A percentile compares a stretch with the other conserved stretches of the same genome.
phyloP scores from a whole-genome alignment of 2,329 filamentous ascomycete species.

The Juglanconis juglandina region DNA sequence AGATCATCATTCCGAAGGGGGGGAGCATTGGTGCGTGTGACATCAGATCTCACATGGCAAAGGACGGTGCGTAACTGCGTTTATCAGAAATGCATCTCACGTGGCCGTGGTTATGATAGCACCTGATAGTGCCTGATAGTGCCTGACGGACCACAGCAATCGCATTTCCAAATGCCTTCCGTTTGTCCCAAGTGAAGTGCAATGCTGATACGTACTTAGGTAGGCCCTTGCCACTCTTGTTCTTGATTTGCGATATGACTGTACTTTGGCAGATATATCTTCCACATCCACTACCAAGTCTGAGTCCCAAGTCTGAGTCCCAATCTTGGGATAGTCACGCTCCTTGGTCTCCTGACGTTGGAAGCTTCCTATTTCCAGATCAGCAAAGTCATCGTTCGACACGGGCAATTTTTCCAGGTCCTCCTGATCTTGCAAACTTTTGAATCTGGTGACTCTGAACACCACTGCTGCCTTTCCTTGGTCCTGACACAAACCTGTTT shows the following conservation, averaged over 20 bases:
- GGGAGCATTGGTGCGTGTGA: background rate
- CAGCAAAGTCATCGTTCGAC: background rate
- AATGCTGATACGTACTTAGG: too few species aligned
- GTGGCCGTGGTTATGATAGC: too few species aligned
- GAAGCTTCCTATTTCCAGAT: background rate
- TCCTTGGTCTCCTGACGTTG: background rate
- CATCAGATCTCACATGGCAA: background rate
- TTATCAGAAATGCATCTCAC: background rate
- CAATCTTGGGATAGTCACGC: too few species aligned
- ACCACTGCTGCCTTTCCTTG: too few species aligned
- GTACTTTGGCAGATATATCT: too few species aligned
- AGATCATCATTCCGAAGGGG: background rate
- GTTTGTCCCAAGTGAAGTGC: too few species aligned
- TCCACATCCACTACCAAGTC: too few species aligned
- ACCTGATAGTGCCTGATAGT: background rate
- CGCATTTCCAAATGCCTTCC: too few species aligned
- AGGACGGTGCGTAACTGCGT: background rate
- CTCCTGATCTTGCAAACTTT: background rate
- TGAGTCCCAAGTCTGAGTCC: too few species aligned
- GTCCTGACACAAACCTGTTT: too few species aligned
- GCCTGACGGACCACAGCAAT: background rate
- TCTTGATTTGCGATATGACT: too few species aligned
- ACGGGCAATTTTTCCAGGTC: background rate
- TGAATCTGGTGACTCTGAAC: background rate
- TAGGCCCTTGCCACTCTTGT: too few species aligned